phyloP scores from a whole-genome alignment of 495 filamentous ascomycete genomes.

The Cetradonia linearis region DNA sequence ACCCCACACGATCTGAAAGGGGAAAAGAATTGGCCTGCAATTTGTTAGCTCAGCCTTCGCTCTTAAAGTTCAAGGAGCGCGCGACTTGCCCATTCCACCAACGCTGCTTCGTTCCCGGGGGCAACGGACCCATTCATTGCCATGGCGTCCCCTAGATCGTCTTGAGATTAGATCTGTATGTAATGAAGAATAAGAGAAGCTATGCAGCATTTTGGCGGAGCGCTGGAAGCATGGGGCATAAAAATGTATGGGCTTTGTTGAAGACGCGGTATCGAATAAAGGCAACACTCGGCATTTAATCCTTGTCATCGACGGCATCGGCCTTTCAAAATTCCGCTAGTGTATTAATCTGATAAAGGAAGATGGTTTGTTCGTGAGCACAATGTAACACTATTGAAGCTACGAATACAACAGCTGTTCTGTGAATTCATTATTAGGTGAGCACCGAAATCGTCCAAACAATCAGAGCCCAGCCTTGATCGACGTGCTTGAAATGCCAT shows the following conservation, averaged over 20 bases:
- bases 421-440: background rate
- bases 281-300: slow-evolving; percentile 5
- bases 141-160: slow-evolving; percentile 13
- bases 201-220: slow-evolving; percentile 19
- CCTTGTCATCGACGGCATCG: slow-evolving; percentile 14
- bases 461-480: background rate
- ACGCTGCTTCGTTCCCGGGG: slow-evolving; percentile 31
- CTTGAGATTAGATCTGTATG: slow-evolving; percentile 1
- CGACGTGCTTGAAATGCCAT: background rate
- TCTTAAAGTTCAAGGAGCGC: background rate
- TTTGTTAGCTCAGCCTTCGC: slow-evolving; percentile 12
- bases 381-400: background rate
- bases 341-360: background rate
- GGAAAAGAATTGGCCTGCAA: slow-evolving; percentile 42
- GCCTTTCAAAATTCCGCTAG: slow-evolving; percentile 16
- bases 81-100: slow-evolving; percentile 44
- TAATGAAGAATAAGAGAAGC: slow-evolving; percentile 2
- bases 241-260: slow-evolving; percentile 2
- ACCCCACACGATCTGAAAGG: slow-evolving; percentile 36
- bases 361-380: background rate
- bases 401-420: background rate
- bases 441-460: background rate
- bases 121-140: slow-evolving; percentile 18
- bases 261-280: slow-evolving; percentile 17
- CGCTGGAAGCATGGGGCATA: slow-evolving; percentile 11